Evolutionary conservation across 768 basidiomycete species (phyloP).

Genomic region (Mycena capillaripes): DNA sequence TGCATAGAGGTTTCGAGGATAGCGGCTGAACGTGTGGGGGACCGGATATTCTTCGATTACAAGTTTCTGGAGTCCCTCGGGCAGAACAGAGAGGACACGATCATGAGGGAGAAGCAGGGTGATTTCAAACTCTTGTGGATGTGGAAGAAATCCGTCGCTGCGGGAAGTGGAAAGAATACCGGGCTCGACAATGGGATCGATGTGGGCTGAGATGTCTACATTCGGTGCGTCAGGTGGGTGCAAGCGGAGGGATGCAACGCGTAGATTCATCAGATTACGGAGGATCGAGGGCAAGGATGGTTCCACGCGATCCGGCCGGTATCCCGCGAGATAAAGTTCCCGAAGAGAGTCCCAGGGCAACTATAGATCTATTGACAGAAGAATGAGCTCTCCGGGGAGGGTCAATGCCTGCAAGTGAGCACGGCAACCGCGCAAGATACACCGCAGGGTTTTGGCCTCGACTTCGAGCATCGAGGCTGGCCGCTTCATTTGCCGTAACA

Average conservation of each 20-base stretch:
- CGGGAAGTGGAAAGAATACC: background rate
- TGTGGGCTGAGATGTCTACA: background rate
- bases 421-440: background rate
- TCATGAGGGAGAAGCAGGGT: background rate
- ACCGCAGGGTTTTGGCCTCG: background rate
- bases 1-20: background rate
- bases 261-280: background rate
- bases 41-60: background rate
- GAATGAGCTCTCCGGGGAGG: background rate
- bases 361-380: background rate
- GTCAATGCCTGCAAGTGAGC: background rate
- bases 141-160: background rate
- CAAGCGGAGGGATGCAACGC: background rate
- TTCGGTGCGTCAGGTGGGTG: too few species aligned
- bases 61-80: background rate
- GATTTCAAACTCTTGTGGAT: background rate
- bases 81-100: background rate
- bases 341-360: background rate
- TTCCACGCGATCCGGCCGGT: background rate
- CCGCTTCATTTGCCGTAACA: background rate
- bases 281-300: background rate
- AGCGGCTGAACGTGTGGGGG: too few species aligned
- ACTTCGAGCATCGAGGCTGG: background rate
- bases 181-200: background rate
- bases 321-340: constrained; percentile 13